Conservation (phyloP, 441 rosid genomes). For the Syzygium syzygioides region DNA sequence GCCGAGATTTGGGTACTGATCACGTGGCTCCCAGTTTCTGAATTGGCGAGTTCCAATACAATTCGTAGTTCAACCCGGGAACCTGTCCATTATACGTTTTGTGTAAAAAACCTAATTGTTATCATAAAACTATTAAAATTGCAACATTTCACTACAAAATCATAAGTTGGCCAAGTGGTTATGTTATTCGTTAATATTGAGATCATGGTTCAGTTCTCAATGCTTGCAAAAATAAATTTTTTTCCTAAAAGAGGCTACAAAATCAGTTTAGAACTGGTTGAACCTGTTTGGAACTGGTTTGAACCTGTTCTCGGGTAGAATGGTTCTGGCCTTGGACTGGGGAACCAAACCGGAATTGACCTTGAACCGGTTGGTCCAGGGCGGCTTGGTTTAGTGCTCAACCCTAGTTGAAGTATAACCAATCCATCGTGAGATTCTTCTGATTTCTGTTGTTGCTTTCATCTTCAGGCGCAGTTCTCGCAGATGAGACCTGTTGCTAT, state of each 20-base stretch:
- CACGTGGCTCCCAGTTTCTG: neutral
- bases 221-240: neutral
- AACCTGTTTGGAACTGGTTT: neutral
- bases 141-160: neutral
- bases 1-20: neutral
- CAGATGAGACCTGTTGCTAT: conserved; percentile 61
- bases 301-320: neutral
- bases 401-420: neutral
- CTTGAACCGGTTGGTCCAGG: neutral
- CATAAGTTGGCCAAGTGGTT: neutral
- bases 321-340: neutral
- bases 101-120: neutral
- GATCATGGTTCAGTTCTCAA: neutral
- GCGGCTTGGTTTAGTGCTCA: neutral
- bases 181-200: neutral
- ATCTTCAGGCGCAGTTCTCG: conserved; percentile 53
- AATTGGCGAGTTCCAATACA: neutral
- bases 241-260: neutral
- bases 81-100: neutral
- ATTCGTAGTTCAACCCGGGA: neutral
- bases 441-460: neutral
- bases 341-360: neutral
- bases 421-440: neutral
- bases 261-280: neutral
- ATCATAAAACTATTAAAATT: neutral